A percentile compares a stretch with the other conserved stretches of the same genome.
Evolutionary conservation across 2,329 filamentous ascomycete species (phyloP).

Genomic region (Nakataea oryzae): DNA sequence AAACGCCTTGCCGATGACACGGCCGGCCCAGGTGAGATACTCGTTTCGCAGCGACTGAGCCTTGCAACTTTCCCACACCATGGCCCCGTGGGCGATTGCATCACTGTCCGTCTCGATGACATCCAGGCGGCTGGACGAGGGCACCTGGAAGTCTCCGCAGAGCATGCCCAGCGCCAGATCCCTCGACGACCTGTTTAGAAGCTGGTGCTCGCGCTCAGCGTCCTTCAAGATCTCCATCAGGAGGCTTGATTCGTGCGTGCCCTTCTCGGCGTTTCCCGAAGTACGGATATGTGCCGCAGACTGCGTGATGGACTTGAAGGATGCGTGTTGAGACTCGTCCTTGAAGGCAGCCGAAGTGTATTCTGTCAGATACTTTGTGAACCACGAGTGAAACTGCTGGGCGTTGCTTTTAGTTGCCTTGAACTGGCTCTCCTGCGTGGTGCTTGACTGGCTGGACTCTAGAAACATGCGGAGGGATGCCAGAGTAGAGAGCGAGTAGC

Average conservation of each 20-base stretch:
- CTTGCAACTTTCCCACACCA: slow-evolving; percentile 68
- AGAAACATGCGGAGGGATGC: slow-evolving; percentile 70
- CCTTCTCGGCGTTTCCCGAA: slow-evolving; percentile 58
- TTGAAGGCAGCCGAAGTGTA: slow-evolving; percentile 47
- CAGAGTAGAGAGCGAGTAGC: slow-evolving; percentile 68
- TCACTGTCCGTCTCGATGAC: slow-evolving; percentile 58
- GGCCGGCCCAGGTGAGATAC: slow-evolving; percentile 78
- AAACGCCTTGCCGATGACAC: slow-evolving; percentile 76
- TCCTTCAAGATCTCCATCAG: slow-evolving; percentile 74
- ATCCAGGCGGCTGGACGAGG: slow-evolving; percentile 48
- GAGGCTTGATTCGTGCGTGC: slow-evolving; percentile 67
- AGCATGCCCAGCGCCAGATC: slow-evolving; percentile 63
- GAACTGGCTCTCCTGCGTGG: slow-evolving; percentile 78
- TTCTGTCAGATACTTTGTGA: slow-evolving; percentile 55
- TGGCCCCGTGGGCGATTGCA: slow-evolving; percentile 50
- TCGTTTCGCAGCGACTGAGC: slow-evolving; percentile 50
- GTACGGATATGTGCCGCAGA: slow-evolving; percentile 58
- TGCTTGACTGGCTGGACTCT: slow-evolving; percentile 63
- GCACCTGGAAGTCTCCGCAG: slow-evolving; percentile 61
- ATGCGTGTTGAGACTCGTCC: slow-evolving; percentile 34
- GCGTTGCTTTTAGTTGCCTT: slow-evolving; percentile 66
- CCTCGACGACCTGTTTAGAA: slow-evolving; percentile 62
- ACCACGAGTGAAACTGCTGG: slow-evolving; percentile 67
- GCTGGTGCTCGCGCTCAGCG: slow-evolving; percentile 44
- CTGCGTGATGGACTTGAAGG: slow-evolving; percentile 57